Evolutionary conservation across 257 asterid genomes (phyloP), one percentile per base, ranked within the genome.

Genomic region (Fraxinus anomala): DNA sequence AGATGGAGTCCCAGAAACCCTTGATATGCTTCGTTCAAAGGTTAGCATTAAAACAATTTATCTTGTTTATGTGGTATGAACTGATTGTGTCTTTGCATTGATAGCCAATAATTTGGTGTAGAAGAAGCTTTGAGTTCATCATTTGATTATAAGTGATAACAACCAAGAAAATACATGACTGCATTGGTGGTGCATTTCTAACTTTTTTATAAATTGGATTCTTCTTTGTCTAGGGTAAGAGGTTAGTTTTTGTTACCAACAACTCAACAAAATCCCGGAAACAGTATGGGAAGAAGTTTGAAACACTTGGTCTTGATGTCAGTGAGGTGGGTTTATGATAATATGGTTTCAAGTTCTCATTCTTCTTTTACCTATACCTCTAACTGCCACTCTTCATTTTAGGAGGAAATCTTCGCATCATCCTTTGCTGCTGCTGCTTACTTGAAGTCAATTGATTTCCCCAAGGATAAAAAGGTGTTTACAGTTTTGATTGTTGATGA

Each of bases 361-460:
- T 31, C 44, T 72, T 39, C 79, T 71, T 23, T 23, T 23, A 59
- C 16, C 23, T 61, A 80, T 40, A 47, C 69, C 34, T 79, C 70
- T 79, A 80, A 85, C 47, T 75, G 76, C 66, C 44, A 3, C 70
- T 78, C 31, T 72, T 28, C 78, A 12, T 79, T 86, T 79, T 90
- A 96, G 99, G 99, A 96, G 91, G 99, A 96, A 83, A 96, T 96
- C 72, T 96, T 96, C 83, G 98, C 99, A 19, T 96, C 99, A 39
- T 96, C 99, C 69, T 96, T 96, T 80, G 98, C 99, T 72, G 99
- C 97, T 82, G 99, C 99, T 80, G 99, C 99, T 72, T 96, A 96
- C 94, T 87, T 96, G 81, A 88, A 86, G 83, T 96, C 99, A 5
- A 93, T 96, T 73, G 89, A 96, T 82, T 96, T 93, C 84, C 99